These are phyloP conservation scores for Hemileccinum impolitum DNA, from an alignment of 768 basidiomycete species.

Conservation along the genomic window DNA sequence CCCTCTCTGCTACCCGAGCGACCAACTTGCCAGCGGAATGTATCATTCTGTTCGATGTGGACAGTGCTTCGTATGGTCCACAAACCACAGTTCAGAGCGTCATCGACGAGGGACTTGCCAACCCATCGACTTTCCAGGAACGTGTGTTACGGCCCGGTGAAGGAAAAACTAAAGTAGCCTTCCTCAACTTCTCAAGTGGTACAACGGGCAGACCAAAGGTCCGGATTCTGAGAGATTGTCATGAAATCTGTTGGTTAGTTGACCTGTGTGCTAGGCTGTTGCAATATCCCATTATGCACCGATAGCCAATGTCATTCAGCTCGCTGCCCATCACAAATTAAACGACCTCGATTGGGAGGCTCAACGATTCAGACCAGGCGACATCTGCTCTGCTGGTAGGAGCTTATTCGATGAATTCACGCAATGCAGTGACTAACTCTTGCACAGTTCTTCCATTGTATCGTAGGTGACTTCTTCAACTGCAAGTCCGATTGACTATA, in stretches of 20 bases:
- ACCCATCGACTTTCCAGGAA: conserved; percentile 43
- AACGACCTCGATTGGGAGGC: conserved; percentile 44
- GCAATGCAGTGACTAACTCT: background rate
- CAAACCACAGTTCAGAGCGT: conserved; percentile 43
- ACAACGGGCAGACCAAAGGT: conserved; percentile 78
- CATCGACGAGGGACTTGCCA: conserved; percentile 45
- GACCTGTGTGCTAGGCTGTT: conserved; percentile 41
- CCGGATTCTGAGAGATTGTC: background rate
- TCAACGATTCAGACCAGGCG: conserved; percentile 56
- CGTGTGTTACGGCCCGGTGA: conserved; percentile 52
- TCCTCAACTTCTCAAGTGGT: conserved; percentile 71
- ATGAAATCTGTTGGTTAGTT: background rate
- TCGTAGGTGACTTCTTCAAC: conserved; percentile 38
- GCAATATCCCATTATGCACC: conserved; percentile 57
- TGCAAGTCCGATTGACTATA: background rate
- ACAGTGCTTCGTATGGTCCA: conserved; percentile 6
- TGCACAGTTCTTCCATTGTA: conserved; percentile 56
- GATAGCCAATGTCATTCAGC: conserved; percentile 61
- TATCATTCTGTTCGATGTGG: conserved; percentile 40
- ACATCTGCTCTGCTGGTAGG: conserved; percentile 57
- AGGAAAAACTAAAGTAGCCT: conserved; percentile 65
- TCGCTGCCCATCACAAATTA: conserved; percentile 50
- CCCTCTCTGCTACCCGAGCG: conserved; percentile 41
- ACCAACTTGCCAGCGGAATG: conserved; percentile 42
- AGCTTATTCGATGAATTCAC: background rate